Base-by-base conservation (phyloP, 2,329 filamentous ascomycete genomes). In the Phoma herbarum region DNA sequence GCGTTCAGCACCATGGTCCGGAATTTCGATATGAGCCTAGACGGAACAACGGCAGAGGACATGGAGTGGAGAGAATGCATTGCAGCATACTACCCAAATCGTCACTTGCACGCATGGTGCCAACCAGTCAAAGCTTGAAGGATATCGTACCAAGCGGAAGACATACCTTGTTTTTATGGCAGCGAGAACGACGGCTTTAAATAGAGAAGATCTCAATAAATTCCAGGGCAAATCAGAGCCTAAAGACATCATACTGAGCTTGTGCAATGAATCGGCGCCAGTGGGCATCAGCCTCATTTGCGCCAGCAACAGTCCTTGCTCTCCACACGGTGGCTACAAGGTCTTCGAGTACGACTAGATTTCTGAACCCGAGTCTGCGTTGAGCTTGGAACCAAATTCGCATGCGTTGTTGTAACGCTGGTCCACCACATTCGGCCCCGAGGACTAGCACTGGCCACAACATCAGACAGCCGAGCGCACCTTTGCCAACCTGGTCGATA, bases 371-470 rank as follows among this genome's bases (percentile, higher is more conserved):
- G 22, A 62, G 60, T 33, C 28, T 46, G 2, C 57, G 51, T 25
- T 62, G 56, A 7, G 43, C 57, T 9, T 29, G 47, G 23, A 62
- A 62, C 57, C 57, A 62, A 4, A 9, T 35, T n/a, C 31, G 35
- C 52, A 60, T 57, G 3, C 57, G 47, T 12, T 28, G 25, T n/a
- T 60, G 52, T 10, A 42, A 25, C 20, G 41, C 52, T 28, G 42
- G 4, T 11, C 12, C 25, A 10, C 44, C 41, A 16, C 60, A 62
- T 39, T 60, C 60, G 5, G 60, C 60, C 20, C 57, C 60, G 16
- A 62, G 60, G 9, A 62, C 44, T 1, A 62, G 41, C n/a, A 57
- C 60, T 43, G 60, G 60, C 60, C 60, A 62, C 35, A 62, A 14
- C 56, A 62, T 60, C 23, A 60, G 18, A 44, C 60, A 62, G 10